Evolutionary conservation across 352 stramenopile species (phyloP).

Genomic region (Globisporangium alternatum): DNA sequence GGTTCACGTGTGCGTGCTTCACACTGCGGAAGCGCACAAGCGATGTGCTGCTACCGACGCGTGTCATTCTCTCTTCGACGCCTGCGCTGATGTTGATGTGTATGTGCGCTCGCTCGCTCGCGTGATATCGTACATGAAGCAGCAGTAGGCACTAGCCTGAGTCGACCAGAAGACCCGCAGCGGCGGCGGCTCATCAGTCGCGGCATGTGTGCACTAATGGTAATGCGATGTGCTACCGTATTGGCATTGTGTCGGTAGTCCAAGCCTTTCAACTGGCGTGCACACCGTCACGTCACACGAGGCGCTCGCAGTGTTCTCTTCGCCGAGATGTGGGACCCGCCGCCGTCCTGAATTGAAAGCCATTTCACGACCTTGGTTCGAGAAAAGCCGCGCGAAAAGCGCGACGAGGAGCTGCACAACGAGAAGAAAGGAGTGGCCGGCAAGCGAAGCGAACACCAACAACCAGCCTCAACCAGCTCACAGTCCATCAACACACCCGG

Average conservation of each 20-base stretch:
- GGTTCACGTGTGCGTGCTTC: too few species aligned
- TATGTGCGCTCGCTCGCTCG: too few species aligned
- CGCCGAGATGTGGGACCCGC: conserved; percentile 23
- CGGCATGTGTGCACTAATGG: too few species aligned
- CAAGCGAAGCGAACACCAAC: conserved; percentile 16
- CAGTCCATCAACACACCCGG: conserved; percentile 5
- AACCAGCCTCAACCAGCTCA: background rate
- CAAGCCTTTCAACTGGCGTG: background rate
- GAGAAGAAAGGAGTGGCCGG: conserved; percentile 10
- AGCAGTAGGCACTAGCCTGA: too few species aligned
- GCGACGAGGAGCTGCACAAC: conserved; percentile 9
- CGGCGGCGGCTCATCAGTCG: too few species aligned
- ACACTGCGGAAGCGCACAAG: too few species aligned
- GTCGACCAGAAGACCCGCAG: too few species aligned
- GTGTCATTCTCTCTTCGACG: too few species aligned
- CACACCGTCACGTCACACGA: conserved; percentile 4
- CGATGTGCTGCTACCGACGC: too few species aligned
- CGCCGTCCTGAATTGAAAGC: conserved; percentile 28
- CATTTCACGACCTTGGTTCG: conserved; percentile 13
- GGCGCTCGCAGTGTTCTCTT: background rate
- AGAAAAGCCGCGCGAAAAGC: conserved; percentile 9
- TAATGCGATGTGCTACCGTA: too few species aligned
- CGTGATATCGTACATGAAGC: too few species aligned
- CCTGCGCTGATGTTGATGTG: too few species aligned
- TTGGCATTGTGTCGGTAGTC: background rate